Evolutionary conservation across 306 rosid species (phyloP).

Genomic region (Sophora flavescens): DNA sequence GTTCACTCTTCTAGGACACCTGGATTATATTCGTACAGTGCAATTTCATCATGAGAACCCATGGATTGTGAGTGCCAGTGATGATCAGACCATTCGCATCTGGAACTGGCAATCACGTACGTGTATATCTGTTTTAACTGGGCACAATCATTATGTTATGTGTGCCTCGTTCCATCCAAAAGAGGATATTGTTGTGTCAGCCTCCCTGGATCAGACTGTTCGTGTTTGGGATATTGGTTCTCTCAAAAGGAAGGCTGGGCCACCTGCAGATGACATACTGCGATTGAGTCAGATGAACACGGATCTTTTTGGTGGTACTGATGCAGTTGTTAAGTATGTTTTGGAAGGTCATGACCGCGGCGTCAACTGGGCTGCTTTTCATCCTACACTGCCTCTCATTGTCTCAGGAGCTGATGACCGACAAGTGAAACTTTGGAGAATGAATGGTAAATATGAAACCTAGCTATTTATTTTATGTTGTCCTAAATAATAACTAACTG

Average conservation of each 20-base stretch:
- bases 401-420: slow-evolving; percentile 99
- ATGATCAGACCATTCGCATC: slow-evolving; percentile 96
- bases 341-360: slow-evolving; percentile 99
- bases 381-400: slow-evolving; percentile 91
- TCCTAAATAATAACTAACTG: slow-evolving; percentile 35
- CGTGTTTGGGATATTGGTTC: slow-evolving; percentile 99
- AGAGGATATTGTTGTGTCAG: slow-evolving; percentile 94
- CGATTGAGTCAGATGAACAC: slow-evolving; percentile 95
- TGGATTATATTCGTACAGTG: slow-evolving; percentile 94
- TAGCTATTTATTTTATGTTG: slow-evolving; percentile 25
- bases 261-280: slow-evolving; percentile 92
- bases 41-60: slow-evolving; percentile 97
- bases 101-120: slow-evolving; percentile 99
- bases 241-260: slow-evolving; percentile 86
- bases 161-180: slow-evolving; percentile 96
- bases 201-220: slow-evolving; percentile 95
- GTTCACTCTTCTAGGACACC: slow-evolving; percentile 96
- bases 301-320: slow-evolving; percentile 95
- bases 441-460: slow-evolving; percentile 72
- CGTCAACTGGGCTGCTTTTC: slow-evolving; percentile 98
- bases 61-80: slow-evolving; percentile 98
- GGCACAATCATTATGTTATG: slow-evolving; percentile 98
- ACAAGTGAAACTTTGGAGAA: slow-evolving; percentile 95
- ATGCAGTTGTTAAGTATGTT: slow-evolving; percentile 93
- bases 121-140: slow-evolving; percentile 93